Evolutionary conservation across 129 eudicot genomes (phyloP), one percentile per base, ranked within the genome.

Genomic region (Lonicera japonica): DNA sequence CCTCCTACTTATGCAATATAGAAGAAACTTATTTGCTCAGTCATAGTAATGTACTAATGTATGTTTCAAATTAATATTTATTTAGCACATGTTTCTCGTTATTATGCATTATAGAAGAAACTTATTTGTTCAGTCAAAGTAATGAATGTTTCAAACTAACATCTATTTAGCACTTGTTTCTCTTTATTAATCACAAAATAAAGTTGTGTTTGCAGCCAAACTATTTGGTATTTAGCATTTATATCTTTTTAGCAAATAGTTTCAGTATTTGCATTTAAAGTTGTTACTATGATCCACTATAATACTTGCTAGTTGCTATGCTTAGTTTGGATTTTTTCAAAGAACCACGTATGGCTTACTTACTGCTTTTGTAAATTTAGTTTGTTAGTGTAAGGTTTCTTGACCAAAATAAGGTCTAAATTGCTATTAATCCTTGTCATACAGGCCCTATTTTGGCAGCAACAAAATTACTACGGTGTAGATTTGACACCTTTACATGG

Each of bases 391-490:
- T 50, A 15, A 17, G 21, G 51, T 15, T 45, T 50, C 21, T 50
- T 50, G 0, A 43, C 1, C 14, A 50, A 20, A 16, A 50, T 29
- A 17, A n/a, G 55, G 4, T 50, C 55, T 14, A 50, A 50, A 14
- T 50, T 50, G 19, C 4, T 17, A 50, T 50, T 50, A 50, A 40
- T 62, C 65, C 40, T 71, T 76, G 47, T 61, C 38, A 53, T 71
- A 48, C 81, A 92, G 99, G 86, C 99, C 52, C 82, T 88, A 20
- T 92, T 92, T 77, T 92, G 99, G 99, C 99, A 92, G 81, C 99
- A 92, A 61, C 96, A 85, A 56, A 92, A 92, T 64, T 92, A 88
- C 77, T 92, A 77, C 46, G 99, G 99, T 56, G 96, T 92, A 67
- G 86, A 92, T 81, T 78, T 92, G 79, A 88, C 95, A 63, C 82